A percentile compares a stretch with the other conserved stretches of the same genome.
These are phyloP conservation scores for Suillus subalutaceus DNA, from an alignment of 768 basidiomycete genomes.

Conservation along the genomic window DNA sequence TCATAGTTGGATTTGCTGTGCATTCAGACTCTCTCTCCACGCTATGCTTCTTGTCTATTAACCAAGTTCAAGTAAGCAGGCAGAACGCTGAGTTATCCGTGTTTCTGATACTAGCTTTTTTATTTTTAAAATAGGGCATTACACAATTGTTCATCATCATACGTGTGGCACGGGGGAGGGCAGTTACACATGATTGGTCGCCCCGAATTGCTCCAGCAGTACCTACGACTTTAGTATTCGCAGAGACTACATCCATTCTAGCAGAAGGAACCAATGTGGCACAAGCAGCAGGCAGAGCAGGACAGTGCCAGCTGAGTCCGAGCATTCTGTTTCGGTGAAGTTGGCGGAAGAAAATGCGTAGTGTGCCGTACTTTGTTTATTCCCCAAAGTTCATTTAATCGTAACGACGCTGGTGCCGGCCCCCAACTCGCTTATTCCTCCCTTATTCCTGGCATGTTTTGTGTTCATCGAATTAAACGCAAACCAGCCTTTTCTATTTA, in stretches of 20 bases:
- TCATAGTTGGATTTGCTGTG: not conserved
- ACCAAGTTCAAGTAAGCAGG: not conserved
- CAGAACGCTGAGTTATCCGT: not conserved
- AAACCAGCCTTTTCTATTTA: too few species aligned
- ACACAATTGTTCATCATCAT: constrained; percentile 1
- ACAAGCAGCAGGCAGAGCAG: not conserved
- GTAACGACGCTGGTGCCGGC: not conserved
- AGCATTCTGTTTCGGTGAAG: not conserved
- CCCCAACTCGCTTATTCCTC: too few species aligned
- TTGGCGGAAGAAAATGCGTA: not conserved
- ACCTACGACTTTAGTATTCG: not conserved
- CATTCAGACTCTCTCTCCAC: not conserved
- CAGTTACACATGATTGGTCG: not conserved
- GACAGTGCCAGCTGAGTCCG: not conserved
- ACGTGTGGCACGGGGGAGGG: constrained; percentile 1
- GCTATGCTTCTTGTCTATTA: not conserved
- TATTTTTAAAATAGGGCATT: not conserved
- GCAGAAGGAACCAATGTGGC: not conserved
- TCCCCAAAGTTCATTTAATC: not conserved
- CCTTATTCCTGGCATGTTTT: too few species aligned
- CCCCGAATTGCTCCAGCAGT: not conserved
- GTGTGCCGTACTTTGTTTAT: not conserved
- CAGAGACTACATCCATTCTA: not conserved
- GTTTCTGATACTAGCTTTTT: not conserved
- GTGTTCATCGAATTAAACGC: too few species aligned